Conservation (phyloP, 2,329 filamentous ascomycete species). For the Beauveria sp. region DNA sequence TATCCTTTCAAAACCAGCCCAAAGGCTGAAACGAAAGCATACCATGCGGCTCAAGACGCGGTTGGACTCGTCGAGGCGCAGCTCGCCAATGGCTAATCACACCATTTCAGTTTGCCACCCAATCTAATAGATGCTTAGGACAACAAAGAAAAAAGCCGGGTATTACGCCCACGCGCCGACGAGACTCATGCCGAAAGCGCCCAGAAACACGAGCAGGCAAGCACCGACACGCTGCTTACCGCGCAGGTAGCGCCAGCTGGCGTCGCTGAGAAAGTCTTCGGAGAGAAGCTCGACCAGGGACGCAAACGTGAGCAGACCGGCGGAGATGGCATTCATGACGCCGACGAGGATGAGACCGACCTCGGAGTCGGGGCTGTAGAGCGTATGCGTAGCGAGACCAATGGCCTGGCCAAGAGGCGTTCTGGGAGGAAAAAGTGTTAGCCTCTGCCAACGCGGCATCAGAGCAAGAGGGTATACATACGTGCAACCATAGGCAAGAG, state of each 20-base stretch:
- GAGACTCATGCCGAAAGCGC: conserved; percentile 56
- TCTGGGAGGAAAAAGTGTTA: conserved; percentile 15
- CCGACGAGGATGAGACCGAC: conserved; percentile 63
- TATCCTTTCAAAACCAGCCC: not conserved
- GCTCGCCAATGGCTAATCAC: not conserved
- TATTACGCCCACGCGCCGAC: conserved; percentile 54
- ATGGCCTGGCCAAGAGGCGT: conserved; percentile 68
- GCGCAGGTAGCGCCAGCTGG: conserved; percentile 50
- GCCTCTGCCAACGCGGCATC: not conserved
- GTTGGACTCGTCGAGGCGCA: conserved; percentile 1
- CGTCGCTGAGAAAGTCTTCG: conserved; percentile 62
- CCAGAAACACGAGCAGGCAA: conserved; percentile 49
- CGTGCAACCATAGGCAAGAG: conserved; percentile 49
- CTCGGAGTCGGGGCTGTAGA: conserved; percentile 61
- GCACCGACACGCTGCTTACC: conserved; percentile 47
- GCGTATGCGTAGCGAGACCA: conserved; percentile 58
- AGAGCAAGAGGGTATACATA: conserved; percentile 22
- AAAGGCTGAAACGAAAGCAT: not conserved
- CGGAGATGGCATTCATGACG: conserved; percentile 66
- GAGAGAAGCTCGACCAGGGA: conserved; percentile 64
- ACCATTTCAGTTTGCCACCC: not conserved
- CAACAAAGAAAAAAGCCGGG: not conserved
- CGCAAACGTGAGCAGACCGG: conserved; percentile 64
- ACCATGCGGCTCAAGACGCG: not conserved
- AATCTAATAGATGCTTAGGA: not conserved